These are phyloP conservation scores for Jaltomata sinuosa DNA, from an alignment of 257 asterid species.

Conservation along the genomic window DNA sequence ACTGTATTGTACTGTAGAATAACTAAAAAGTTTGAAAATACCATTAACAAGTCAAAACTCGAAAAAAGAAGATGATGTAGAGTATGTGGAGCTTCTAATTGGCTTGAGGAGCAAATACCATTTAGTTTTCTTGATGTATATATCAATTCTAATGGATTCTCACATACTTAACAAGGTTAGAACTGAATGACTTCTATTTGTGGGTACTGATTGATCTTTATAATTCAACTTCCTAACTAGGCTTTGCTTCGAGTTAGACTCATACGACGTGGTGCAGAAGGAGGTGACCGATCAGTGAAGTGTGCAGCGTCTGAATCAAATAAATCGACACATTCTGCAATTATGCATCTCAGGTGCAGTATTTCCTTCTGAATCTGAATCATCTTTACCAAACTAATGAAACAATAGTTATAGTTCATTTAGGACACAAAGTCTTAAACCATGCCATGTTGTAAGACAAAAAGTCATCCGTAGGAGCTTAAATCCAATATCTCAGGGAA, in stretches of 20 bases:
- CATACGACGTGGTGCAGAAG: conserved; percentile 50
- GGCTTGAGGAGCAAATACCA: too few relatives aligned
- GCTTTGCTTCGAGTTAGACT: conserved; percentile 59
- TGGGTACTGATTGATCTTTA: background rate
- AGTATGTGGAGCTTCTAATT: too few relatives aligned
- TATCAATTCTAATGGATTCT: background rate
- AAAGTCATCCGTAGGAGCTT: too few relatives aligned
- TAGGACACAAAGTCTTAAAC: too few relatives aligned
- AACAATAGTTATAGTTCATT: too few relatives aligned
- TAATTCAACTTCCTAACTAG: conserved; percentile 17
- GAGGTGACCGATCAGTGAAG: conserved; percentile 14
- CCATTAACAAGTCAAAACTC: too few relatives aligned
- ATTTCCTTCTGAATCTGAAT: background rate
- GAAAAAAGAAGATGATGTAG: too few relatives aligned
- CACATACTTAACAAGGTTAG: background rate
- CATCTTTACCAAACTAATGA: too few relatives aligned
- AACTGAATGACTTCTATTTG: background rate
- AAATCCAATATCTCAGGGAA: background rate
- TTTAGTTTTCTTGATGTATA: too few relatives aligned
- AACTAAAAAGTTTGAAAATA: too few relatives aligned
- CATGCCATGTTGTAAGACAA: too few relatives aligned
- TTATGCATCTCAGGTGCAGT: conserved; percentile 35
- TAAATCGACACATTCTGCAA: conserved; percentile 18
- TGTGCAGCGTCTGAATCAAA: conserved; percentile 20
- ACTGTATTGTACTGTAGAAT: too few relatives aligned